Percentiles rank a stretch among this genome's conserved stretches.
These are phyloP conservation scores for Pseudozyma sp. DNA, from an alignment of 1,284 basidiomycete species.

Conservation along the genomic window DNA sequence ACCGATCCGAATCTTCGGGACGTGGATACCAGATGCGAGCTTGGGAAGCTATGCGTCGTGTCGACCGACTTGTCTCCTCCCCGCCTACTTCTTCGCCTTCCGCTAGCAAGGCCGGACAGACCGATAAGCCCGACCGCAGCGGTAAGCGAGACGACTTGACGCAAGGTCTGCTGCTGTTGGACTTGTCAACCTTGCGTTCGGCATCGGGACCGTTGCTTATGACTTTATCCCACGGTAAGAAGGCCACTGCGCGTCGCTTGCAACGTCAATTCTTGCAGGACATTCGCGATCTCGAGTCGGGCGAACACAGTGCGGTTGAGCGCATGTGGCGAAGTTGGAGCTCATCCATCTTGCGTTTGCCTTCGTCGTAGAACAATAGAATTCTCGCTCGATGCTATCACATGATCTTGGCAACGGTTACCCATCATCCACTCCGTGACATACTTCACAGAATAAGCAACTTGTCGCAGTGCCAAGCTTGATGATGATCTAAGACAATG, in stretches of 20 bases:
- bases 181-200: constrained; percentile 77
- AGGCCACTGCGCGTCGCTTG: constrained; percentile 70
- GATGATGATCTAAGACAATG: too few relatives aligned
- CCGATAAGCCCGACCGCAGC: not conserved
- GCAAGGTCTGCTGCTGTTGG: constrained; percentile 79
- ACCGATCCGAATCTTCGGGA: constrained; percentile 69
- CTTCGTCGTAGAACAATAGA: constrained; percentile 6
- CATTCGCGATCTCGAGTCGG: constrained; percentile 82
- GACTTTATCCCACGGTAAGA: constrained; percentile 31
- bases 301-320: constrained; percentile 74
- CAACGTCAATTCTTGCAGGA: constrained; percentile 85
- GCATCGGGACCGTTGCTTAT: constrained; percentile 68
- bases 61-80: constrained; percentile 67
- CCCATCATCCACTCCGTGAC: too few relatives aligned
- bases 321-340: constrained; percentile 91
- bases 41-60: constrained; percentile 70
- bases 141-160: constrained; percentile 68
- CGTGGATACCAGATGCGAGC: constrained; percentile 68
- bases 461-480: too few relatives aligned
- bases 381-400: not conserved
- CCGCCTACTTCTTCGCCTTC: constrained; percentile 15
- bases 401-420: not conserved
- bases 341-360: constrained; percentile 28
- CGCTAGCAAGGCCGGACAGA: too few relatives aligned
- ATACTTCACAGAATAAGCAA: too few relatives aligned